Base-by-base conservation (phyloP, 169 alveolate species). In the Eimeria tenella region DNA sequence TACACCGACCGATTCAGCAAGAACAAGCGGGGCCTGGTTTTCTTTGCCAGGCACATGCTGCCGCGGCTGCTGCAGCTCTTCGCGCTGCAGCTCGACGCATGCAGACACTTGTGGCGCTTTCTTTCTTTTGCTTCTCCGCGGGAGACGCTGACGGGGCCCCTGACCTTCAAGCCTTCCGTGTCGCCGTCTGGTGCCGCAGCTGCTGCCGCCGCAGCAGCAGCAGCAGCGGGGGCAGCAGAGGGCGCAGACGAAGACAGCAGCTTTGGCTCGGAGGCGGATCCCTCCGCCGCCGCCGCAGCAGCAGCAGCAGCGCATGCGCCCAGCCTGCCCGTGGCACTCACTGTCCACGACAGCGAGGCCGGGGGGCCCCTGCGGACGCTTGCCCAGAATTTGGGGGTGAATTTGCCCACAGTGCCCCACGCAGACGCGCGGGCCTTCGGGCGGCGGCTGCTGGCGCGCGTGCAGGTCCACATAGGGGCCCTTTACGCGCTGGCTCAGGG, bases 21-120 rank as follows among this genome's bases (percentile, higher is more conserved):
- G 65, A 89, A 89, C 49, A 89, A 74, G 79, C n/a, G 94, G 68
- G 94, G 87, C 4, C 65, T 89, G 25, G 50, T 74, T 25, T 89
- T 89, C 65, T 89, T 89, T 25, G 88, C 86, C 9, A 53, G 82
- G 87, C 79, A 89, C 42, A 60, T 68, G 86, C 88, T 89, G 42
- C 94, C 94, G 31, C 53, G 75, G 21, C 31, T 89, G 25, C 75
- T 89, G 77, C 63, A 89, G 88, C 31, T 89, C 6, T 42, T 89
- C 17, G 86, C 86, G 17, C 25, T 75, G 8, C 86, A 75, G 86
- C 86, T 75, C 9, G 86, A 75, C 23, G 86, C 86, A 8, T 75
- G 86, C 23, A 8, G 86, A 49, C 63, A 75, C 63, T 9, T 75
- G 17, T 75, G 86, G 86, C 60, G 63, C 23, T 75, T 75, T 31